These are phyloP conservation scores for Diaporthe amygdali DNA, from an alignment of 2,329 filamentous ascomycete genomes.

Conservation along the genomic window DNA sequence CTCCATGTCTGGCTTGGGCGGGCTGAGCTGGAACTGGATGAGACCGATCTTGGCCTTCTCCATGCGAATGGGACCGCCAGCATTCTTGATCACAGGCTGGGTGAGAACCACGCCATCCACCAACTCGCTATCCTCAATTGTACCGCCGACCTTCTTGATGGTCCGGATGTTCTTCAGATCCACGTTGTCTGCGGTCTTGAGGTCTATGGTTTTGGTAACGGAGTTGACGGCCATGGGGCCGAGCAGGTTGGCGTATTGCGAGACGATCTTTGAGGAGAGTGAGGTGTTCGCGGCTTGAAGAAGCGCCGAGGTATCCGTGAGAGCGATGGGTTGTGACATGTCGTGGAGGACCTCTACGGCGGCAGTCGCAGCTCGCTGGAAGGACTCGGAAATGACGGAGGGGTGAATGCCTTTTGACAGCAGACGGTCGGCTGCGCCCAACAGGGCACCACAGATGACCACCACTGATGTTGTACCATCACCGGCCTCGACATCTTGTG, in stretches of 20 bases:
- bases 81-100: constrained; percentile 92
- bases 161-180: constrained; percentile 96
- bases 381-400: constrained; percentile 95
- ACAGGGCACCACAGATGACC: constrained; percentile 92
- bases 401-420: constrained; percentile 95
- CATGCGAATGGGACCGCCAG: constrained; percentile 87
- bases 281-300: constrained; percentile 97
- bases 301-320: constrained; percentile 86
- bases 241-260: constrained; percentile 91
- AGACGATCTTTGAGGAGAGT: constrained; percentile 96
- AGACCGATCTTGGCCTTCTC: constrained; percentile 97
- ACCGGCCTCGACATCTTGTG: constrained; percentile 97
- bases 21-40: constrained; percentile 98
- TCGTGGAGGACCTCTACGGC: constrained; percentile 90
- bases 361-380: constrained; percentile 90
- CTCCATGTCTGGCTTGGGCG: constrained; percentile 99
- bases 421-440: constrained; percentile 91
- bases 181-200: constrained; percentile 94
- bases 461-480: constrained; percentile 98
- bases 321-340: constrained; percentile 93
- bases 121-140: constrained; percentile 98
- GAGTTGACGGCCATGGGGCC: constrained; percentile 99
- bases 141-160: constrained; percentile 96
- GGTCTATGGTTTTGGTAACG: constrained; percentile 93
- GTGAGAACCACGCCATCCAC: constrained; percentile 92